phyloP scores from a whole-genome alignment of 768 basidiomycete species.

The Rhodotorula paludigena region DNA sequence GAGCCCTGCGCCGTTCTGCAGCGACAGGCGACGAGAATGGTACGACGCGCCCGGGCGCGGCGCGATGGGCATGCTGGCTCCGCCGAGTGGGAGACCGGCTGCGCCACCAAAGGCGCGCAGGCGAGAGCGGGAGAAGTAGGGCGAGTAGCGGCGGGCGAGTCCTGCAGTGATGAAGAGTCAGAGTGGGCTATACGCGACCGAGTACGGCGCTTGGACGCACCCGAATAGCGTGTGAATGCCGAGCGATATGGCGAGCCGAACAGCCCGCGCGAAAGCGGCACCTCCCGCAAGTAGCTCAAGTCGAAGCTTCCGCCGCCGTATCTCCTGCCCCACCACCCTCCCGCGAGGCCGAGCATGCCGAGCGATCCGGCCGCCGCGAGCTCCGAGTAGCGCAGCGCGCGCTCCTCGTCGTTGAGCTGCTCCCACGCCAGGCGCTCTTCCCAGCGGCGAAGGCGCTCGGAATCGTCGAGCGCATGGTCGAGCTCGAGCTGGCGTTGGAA shows the following conservation, averaged over 20 bases:
- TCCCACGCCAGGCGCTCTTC: slow-evolving; percentile 30
- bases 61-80: not conserved
- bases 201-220: not conserved
- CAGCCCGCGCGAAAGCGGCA: slow-evolving; percentile 18
- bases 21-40: not conserved
- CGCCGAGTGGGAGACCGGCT: not conserved
- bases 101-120: not conserved
- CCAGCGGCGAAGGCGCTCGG: slow-evolving; percentile 20
- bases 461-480: slow-evolving; percentile 11
- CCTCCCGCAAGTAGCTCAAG: slow-evolving; percentile 23
- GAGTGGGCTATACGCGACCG: not conserved
- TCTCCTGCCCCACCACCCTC: slow-evolving; percentile 21
- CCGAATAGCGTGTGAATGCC: not conserved
- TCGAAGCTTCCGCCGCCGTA: slow-evolving; percentile 22
- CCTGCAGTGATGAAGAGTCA: not conserved
- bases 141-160: slow-evolving; percentile 26
- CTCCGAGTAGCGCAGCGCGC: slow-evolving; percentile 6
- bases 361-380: not conserved
- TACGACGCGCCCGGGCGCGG: not conserved
- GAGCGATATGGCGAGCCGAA: slow-evolving; percentile 17
- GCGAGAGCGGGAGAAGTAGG: slow-evolving; percentile 14
- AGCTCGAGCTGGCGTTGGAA: slow-evolving; percentile 29
- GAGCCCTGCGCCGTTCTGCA: not conserved
- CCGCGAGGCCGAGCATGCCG: slow-evolving; percentile 16
- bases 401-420: slow-evolving; percentile 9